A percentile compares a stretch with the other conserved stretches of the same genome.
Evolutionary conservation across 257 asterid species (phyloP).

Genomic region (Penstemon barbatus): DNA sequence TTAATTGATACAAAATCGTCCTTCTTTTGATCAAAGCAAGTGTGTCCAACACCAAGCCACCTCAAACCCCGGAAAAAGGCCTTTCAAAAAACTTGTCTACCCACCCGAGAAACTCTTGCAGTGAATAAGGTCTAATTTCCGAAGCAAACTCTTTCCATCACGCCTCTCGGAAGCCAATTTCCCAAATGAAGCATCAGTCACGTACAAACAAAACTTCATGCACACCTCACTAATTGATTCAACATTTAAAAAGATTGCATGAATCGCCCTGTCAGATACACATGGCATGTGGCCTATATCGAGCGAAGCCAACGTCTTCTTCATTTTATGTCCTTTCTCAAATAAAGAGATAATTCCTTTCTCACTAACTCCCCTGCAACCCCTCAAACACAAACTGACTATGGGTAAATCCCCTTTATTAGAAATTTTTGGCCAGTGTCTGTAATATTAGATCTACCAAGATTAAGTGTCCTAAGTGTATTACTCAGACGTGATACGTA

Average conservation of each 20-base stretch:
- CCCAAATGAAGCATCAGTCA: slow-evolving; percentile 51
- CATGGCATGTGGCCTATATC: slow-evolving; percentile 76
- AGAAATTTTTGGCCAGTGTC: slow-evolving; percentile 59
- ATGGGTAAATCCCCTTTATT: slow-evolving; percentile 49
- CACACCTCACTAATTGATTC: slow-evolving; percentile 60
- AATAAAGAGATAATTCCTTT: slow-evolving; percentile 56
- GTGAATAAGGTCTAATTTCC: slow-evolving; percentile 53
- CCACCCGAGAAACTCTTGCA: slow-evolving; percentile 51
- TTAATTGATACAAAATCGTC: slow-evolving; percentile 33
- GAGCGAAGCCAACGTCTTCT: slow-evolving; percentile 42
- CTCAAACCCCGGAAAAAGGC: slow-evolving; percentile 52
- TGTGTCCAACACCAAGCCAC: slow-evolving; percentile 71
- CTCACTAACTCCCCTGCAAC: slow-evolving; percentile 65
- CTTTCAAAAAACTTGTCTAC: slow-evolving; percentile 34
- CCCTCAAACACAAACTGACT: slow-evolving; percentile 54
- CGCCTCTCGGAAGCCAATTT: slow-evolving; percentile 43
- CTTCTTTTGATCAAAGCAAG: slow-evolving; percentile 41
- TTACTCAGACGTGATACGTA: slow-evolving; percentile 42
- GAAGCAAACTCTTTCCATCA: slow-evolving; percentile 36
- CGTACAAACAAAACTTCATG: slow-evolving; percentile 62
- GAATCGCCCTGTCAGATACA: slow-evolving; percentile 59
- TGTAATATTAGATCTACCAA: slow-evolving; percentile 75
- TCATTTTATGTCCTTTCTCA: slow-evolving; percentile 40
- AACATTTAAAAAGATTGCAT: slow-evolving; percentile 46
- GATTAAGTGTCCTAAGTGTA: slow-evolving; percentile 55